Base-by-base conservation (phyloP, 192 early-diverging fungal genomes). In the Coemansia sp. region DNA sequence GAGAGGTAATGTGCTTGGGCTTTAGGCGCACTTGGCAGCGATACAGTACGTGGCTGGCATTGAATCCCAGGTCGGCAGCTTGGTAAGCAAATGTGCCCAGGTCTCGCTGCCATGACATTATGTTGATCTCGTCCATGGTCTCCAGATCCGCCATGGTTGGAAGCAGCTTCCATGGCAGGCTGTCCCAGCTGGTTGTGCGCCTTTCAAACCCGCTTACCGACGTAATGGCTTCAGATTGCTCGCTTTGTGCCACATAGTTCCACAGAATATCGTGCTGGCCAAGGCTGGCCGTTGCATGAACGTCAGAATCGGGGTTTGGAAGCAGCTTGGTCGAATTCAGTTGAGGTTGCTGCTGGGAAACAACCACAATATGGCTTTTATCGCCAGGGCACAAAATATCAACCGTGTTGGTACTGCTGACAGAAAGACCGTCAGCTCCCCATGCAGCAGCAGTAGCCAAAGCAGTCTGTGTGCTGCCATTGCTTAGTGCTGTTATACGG, bases 11-110 rank as follows among this genome's bases (percentile, higher is more conserved):
- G 21, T 62, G 73, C 39, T 51, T 38, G 42, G 59, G 64, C 51
- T 62, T 64, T 5, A 69, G 69, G 3, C 49, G 68, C 54, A 90
- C 82, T 16, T 61, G 64, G 38, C 80, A 76, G 26, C 75, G 64
- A 62, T 90, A 88, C 21, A 90, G 41, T 1, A 76, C 66, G 56
- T 90, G 85, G 50, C 87, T 85, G 55, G 76, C 81, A 15, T 81
- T 85, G 55, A 73, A 85, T 0, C 76, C 66, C 21, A 85, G 54
- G 43, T 88, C 88, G 8, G 86, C 66, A 15, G 85, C 65, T 46
- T 84, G 76, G 38, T 71, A 79, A 8, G 80, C 56, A 21, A 85
- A 81, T 11, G 58, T 44, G 14, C 63, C 71, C 39, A 74, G 52
- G 30, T 74, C 65, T 7, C 64, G 50, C 67, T 73, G 63, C 68